phyloP scores from a whole-genome alignment of 1,284 basidiomycete species.

The Ceratobasidium sp. region DNA sequence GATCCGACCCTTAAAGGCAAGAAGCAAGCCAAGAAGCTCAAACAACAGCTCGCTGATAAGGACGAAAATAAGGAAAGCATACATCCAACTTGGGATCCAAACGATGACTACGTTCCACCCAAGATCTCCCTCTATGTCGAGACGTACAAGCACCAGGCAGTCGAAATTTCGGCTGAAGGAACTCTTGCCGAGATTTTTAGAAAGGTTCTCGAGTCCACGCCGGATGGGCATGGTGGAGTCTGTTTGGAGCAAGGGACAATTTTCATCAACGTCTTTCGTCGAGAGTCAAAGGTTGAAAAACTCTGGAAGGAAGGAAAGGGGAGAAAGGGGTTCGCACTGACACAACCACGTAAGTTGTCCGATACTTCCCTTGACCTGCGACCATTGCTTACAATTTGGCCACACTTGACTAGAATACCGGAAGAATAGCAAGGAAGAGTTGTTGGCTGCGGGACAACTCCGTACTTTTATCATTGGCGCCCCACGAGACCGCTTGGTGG shows the following conservation, averaged over 20 bases:
- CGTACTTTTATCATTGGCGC: constrained; percentile 12
- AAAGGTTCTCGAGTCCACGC: background rate
- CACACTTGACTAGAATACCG: constrained; percentile 2
- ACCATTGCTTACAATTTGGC: background rate
- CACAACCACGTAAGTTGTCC: constrained; percentile 19
- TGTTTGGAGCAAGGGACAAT: constrained; percentile 19
- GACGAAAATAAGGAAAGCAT: background rate
- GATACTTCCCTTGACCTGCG: background rate
- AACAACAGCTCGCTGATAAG: background rate
- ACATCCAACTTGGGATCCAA: constrained; percentile 22
- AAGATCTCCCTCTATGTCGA: constrained; percentile 22
- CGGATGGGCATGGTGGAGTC: background rate
- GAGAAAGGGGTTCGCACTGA: constrained; percentile 24
- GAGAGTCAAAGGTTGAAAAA: constrained; percentile 9
- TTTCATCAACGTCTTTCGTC: constrained; percentile 20
- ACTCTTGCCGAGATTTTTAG: background rate
- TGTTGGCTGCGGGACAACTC: constrained; percentile 20
- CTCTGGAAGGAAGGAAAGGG: constrained; percentile 25
- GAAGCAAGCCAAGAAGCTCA: background rate
- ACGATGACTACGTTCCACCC: background rate
- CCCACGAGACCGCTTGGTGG: constrained; percentile 13
- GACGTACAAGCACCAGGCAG: constrained; percentile 11
- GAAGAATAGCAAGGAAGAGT: constrained; percentile 5
- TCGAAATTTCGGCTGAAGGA: background rate
- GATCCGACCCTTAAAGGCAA: constrained; percentile 5